A percentile compares a stretch with the other conserved stretches of the same genome.
Evolutionary conservation across 2,329 filamentous ascomycete species (phyloP).

Genomic region (Penicillium glabrum): DNA sequence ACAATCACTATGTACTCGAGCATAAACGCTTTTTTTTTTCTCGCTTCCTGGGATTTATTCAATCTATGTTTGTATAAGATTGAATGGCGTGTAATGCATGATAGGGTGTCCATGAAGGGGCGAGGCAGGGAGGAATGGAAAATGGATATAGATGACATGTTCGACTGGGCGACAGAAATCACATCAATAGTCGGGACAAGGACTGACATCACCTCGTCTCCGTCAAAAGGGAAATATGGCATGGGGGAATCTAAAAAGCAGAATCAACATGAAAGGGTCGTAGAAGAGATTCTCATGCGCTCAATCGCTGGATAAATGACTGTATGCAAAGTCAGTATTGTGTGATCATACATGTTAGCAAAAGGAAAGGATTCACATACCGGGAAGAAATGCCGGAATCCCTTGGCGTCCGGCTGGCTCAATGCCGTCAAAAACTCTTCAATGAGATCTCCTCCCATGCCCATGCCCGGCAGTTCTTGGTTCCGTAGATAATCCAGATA

Average conservation of each 20-base stretch:
- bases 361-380: slow-evolving; percentile 24
- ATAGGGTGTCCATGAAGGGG: slow-evolving; percentile 18
- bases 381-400: slow-evolving; percentile 51
- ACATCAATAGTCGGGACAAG: slow-evolving; percentile 11
- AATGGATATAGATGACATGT: slow-evolving; percentile 11
- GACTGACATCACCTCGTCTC: slow-evolving; percentile 21
- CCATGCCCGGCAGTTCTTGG: slow-evolving; percentile 48
- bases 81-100: slow-evolving; percentile 4
- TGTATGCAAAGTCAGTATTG: slow-evolving; percentile 15
- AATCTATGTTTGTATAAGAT: slow-evolving; percentile 9
- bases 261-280: slow-evolving; percentile 19
- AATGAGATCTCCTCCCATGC: slow-evolving; percentile 48
- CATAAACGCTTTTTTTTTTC: slow-evolving; percentile 1
- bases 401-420: slow-evolving; percentile 45
- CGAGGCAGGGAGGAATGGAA: neutral
- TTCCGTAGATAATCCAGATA: slow-evolving; percentile 61
- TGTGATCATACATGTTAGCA: neutral
- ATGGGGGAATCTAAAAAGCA: slow-evolving; percentile 29
- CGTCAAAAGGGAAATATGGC: slow-evolving; percentile 21
- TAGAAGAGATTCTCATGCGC: slow-evolving; percentile 35
- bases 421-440: slow-evolving; percentile 49
- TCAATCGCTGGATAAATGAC: slow-evolving; percentile 48
- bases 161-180: slow-evolving; percentile 1
- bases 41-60: slow-evolving; percentile 7
- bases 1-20: neutral